Base-by-base conservation (phyloP, 306 rosid genomes). In the Urtica urens region DNA sequence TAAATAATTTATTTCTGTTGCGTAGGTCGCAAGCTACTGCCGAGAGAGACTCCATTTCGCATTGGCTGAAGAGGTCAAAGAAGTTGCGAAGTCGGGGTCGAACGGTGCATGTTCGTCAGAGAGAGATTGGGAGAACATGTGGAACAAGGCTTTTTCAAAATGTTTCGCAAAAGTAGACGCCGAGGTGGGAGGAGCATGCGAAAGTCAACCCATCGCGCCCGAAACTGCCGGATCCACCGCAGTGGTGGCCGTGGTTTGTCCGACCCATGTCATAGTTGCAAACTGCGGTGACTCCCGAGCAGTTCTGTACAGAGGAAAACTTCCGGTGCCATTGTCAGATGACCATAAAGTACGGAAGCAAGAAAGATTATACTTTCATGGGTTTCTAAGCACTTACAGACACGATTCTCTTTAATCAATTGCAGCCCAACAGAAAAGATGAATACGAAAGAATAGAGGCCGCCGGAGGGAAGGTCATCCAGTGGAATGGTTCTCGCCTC, bases 161-260 rank as follows among this genome's bases (percentile, higher is more conserved):
- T 78, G 95, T 59, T 81, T 81, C 53, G 52, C 62, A 57, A 78
- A 64, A 71, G 80, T 75, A 27, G 93, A 81, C 66, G 75, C 71
- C 20, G 87, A 85, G 69, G 69, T 83, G 63, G 82, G 72, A 51
- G 80, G 72, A 60, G 43, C 29, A 39, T 37, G 43, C 41, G 38
- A 10, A 57, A 55, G 49, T 53, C 71, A 62, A 53, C 59, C 72
- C 56, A 45, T 80, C 61, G 82, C 77, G 39, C 77, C 93, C 16
- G 93, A 85, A 51, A 85, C 95, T 35, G 80, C 59, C 23, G 95
- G 95, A 25, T 85, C 95, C 57, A 85, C 95, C 12, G 92, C 95
- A 15, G 87, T 76, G 71, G 87, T 78, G 24, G 76, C 85, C 46
- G 45, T 85, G 63, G 65, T 85, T 10, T 70, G 73, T 66, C 74